phyloP scores from a whole-genome alignment of 495 filamentous ascomycete genomes.

The Rhypophila decipiens region DNA sequence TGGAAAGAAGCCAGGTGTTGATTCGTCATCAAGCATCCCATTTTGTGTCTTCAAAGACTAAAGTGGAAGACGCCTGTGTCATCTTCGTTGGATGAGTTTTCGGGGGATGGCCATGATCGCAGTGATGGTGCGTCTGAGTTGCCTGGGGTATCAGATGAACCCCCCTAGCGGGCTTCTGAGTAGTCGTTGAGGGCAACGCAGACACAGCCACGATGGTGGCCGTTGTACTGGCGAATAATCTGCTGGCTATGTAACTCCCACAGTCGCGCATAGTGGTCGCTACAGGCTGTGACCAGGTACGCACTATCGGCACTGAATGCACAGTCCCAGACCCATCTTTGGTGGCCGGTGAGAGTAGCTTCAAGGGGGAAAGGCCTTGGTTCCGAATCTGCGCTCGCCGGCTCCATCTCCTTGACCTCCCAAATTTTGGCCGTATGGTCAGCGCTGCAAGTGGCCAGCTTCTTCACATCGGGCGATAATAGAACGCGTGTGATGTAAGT shows the following conservation, averaged over 20 bases:
- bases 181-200: constrained; percentile 98
- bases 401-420: constrained; percentile 64
- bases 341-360: constrained; percentile 85
- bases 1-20: no score
- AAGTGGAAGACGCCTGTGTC: no score
- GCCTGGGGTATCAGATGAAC: constrained; percentile 2
- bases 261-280: constrained; percentile 92
- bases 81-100: no score
- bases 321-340: constrained; percentile 99
- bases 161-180: constrained; percentile 59
- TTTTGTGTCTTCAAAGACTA: no score
- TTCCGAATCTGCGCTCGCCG: constrained; percentile 36
- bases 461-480: constrained; percentile 93
- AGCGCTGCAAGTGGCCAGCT: constrained; percentile 93
- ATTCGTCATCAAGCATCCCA: no score
- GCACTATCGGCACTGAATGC: constrained; percentile 95
- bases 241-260: constrained; percentile 84
- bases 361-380: constrained; percentile 64
- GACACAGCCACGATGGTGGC: constrained; percentile 90
- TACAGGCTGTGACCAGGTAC: constrained; percentile 96
- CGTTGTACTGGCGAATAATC: constrained; percentile 96
- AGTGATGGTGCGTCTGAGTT: no score
- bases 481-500: constrained; percentile 94
- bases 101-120: no score
- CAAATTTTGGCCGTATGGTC: constrained; percentile 98